Evolutionary conservation across 768 basidiomycete species (phyloP), one percentile per base, ranked within the genome.

Genomic region (Phaffia tasmanica): DNA sequence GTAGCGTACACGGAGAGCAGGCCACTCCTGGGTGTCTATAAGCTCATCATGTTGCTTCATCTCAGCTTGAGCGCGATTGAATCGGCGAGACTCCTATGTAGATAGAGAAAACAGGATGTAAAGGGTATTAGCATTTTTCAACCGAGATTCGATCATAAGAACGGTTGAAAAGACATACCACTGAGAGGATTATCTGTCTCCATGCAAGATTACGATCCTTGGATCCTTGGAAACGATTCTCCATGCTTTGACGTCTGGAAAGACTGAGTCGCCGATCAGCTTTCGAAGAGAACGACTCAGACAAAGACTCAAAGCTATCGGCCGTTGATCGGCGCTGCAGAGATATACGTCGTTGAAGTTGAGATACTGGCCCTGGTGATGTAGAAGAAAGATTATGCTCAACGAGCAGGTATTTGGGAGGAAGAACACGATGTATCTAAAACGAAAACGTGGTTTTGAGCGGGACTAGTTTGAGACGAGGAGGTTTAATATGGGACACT

Each of bases 1-100:
- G 27, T 87, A 76, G 11, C 83, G 72, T 50, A 82, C 75, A 0
- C 82, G 79, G 81, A 86, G 86, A 57, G 72, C 72, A 3, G 74
- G 77, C 73, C 76, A 77, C 53, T 76, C 74, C 21, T 72, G 53
- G 25, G 50, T 59, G 8, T 65, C 64, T n/a, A 57, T 60, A 25
- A 50, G 29, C 5, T 25, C 7, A 35, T 60, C 49, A 25, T 65
- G 56, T 35, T 65, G 58, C 51, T 65, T 65, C 35, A 60, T 54
- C n/a, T 65, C 64, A 23, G 42, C 57, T 11, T 47, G 35, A 27
- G 55, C 29, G 27, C 58, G 47, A n/a, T 32, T 53, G 57, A 65
- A 65, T 14, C 64, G 57, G 29, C 55, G 58, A 7, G 57, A 23
- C 32, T 65, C 64, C 63, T 64, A 32, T 11, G 9, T 23, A 29